Percentiles rank a stretch among this genome's conserved stretches.
Evolutionary conservation across 495 filamentous ascomycete genomes (phyloP).

Genomic region (Penicillium subrubescens): DNA sequence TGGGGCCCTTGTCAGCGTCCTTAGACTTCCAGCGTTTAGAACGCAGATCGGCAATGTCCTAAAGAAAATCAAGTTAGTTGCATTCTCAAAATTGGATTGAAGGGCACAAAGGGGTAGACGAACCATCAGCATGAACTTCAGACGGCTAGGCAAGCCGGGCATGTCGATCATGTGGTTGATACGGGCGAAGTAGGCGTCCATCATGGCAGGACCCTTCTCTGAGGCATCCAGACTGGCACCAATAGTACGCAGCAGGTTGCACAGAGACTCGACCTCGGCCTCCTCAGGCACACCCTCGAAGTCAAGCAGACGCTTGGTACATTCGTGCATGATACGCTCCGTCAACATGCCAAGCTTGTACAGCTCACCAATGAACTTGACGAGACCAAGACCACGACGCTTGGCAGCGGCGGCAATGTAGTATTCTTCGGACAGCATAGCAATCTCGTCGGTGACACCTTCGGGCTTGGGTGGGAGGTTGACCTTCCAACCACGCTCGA

Average conservation of each 20-base stretch:
- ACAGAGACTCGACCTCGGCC: conserved; percentile 92
- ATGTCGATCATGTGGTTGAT: conserved; percentile 79
- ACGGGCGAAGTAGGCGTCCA: conserved; percentile 91
- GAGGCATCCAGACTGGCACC: conserved; percentile 79
- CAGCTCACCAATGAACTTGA: conserved; percentile 98
- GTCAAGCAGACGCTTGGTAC: conserved; percentile 93
- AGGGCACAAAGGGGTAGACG: conserved; percentile 11
- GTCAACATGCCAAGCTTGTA: conserved; percentile 99
- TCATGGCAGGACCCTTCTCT: conserved; percentile 77
- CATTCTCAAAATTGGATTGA: not conserved
- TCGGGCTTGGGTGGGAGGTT: conserved; percentile 82
- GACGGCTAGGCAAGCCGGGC: conserved; percentile 76
- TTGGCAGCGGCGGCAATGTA: conserved; percentile 95
- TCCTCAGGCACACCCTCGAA: conserved; percentile 93
- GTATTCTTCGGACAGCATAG: conserved; percentile 94
- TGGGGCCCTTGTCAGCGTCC: conserved; percentile 85
- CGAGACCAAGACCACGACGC: conserved; percentile 92
- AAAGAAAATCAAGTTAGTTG: conserved; percentile 10
- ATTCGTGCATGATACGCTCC: conserved; percentile 98
- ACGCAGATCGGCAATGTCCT: conserved; percentile 87
- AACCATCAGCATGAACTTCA: conserved; percentile 93
- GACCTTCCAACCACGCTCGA: conserved; percentile 97
- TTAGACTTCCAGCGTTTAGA: conserved; percentile 76
- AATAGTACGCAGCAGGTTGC: conserved; percentile 88
- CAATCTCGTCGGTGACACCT: conserved; percentile 69